Base-by-base conservation (phyloP, 1,139 yeast genomes). In the Ogataea hybrid region DNA sequence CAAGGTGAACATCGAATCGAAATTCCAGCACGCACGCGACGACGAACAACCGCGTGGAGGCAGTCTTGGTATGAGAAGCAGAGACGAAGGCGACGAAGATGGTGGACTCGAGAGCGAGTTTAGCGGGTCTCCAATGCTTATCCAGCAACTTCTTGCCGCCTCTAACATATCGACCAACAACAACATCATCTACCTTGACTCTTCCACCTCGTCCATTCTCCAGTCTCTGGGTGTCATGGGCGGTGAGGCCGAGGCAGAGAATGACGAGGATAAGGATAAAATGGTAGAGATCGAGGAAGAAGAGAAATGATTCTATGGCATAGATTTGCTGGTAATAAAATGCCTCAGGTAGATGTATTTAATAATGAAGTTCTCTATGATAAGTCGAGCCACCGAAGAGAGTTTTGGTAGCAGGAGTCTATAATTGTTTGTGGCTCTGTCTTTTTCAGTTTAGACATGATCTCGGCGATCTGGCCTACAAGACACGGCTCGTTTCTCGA, bases 401-500 rank as follows among this genome's bases (percentile, higher is more conserved):
- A 71, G 54, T 84, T 90, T 16, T 68, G 56, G 73, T 83, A 90
- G 16, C 87, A 82, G 6, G 66, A 59, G 32, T 81, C 81, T 15
- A 82, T 69, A 17, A 92, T 72, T 4, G 67, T 64, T 37, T 75
- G 71, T 8, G 82, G 67, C 4, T 79, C 69, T 6, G 71, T 73
- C 28, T 73, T 71, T 14, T 46, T 50, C 37, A 90, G 62, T 18
- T 73, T 73, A 9, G 94, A 78, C 50, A 92, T 71, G 8, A 87
- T 83, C 51, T 82, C 77, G 0, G 95, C 97, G 1, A 90, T 92
- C 37, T 79, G 77, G 1, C 88, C 88, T 43, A 92, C 79, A 37
- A 77, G 73, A 37, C 94, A 89, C 0, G 98, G 98, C 63, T 92
- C 98, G 61, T 94, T 89, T 54, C 98, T 73, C 1, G 94, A 83